phyloP scores from a whole-genome alignment of 257 asterid species.

The Marsdenia floribunda region DNA sequence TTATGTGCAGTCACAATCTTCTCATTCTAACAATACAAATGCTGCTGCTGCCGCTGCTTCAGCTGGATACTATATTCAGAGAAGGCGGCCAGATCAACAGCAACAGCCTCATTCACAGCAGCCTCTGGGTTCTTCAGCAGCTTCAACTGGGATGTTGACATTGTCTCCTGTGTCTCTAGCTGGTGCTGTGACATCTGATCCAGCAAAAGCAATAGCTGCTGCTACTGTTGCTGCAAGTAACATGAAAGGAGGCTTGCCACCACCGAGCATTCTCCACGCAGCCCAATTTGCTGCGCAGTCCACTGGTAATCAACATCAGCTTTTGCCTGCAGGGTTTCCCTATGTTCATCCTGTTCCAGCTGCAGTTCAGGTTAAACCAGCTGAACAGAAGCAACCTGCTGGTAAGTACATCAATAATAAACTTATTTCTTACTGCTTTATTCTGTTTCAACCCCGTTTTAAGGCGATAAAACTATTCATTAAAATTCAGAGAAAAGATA shows the following conservation, averaged over 20 bases:
- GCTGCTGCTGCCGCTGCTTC: constrained; percentile 34
- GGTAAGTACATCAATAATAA: constrained; percentile 40
- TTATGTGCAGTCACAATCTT: constrained; percentile 51
- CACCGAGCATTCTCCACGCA: constrained; percentile 51
- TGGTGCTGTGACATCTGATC: constrained; percentile 61
- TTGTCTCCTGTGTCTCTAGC: constrained; percentile 37
- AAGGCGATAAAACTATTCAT: constrained; percentile 2
- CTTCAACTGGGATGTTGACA: constrained; percentile 47
- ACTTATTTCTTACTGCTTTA: not conserved
- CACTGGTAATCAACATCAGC: constrained; percentile 40
- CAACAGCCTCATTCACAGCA: constrained; percentile 45
- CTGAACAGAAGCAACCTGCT: constrained; percentile 82
- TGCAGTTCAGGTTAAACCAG: constrained; percentile 67
- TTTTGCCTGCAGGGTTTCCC: constrained; percentile 58
- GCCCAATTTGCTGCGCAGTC: constrained; percentile 56
- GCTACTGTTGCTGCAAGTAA: constrained; percentile 59
- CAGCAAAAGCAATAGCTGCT: constrained; percentile 78
- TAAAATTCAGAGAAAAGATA: constrained; percentile 10
- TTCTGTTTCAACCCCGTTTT: constrained; percentile 3
- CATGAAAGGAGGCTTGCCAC: constrained; percentile 47
- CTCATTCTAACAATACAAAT: constrained; percentile 33
- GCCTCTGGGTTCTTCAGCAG: constrained; percentile 31
- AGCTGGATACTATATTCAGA: constrained; percentile 47
- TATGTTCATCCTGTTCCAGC: constrained; percentile 64
- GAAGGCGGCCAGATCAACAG: constrained; percentile 62